Conservation (phyloP, 164 flowering plant species). For the Malania oleifera region DNA sequence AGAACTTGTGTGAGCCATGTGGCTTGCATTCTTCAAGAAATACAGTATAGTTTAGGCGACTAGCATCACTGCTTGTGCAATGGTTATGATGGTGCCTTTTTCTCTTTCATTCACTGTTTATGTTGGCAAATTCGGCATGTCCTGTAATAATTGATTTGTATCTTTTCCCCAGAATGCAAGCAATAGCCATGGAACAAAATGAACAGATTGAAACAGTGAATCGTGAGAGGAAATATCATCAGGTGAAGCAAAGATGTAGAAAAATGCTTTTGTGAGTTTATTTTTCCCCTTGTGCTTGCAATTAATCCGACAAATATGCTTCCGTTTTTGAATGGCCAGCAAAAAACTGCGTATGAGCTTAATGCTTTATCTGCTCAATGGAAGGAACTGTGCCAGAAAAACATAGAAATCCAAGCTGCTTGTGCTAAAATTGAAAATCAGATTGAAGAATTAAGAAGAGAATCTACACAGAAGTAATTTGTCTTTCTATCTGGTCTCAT, state of each 20-base stretch:
- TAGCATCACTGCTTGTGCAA: too few relatives aligned
- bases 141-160: not conserved
- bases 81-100: too few relatives aligned
- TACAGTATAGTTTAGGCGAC: too few relatives aligned
- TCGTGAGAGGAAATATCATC: slow-evolving; percentile 4
- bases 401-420: slow-evolving; percentile 3
- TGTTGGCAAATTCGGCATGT: too few relatives aligned
- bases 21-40: too few relatives aligned
- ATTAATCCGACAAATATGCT: too few relatives aligned
- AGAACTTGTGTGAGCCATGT: too few relatives aligned
- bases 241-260: not conserved
- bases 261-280: not conserved
- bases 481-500: too few relatives aligned
- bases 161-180: slow-evolving; percentile 8
- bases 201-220: slow-evolving; percentile 7
- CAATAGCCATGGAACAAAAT: not conserved
- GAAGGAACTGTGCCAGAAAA: slow-evolving; percentile 4
- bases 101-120: too few relatives aligned
- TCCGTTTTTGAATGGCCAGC: not conserved
- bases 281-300: not conserved
- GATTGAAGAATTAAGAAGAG: not conserved
- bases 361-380: slow-evolving; percentile 3
- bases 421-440: not conserved
- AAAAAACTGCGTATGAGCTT: not conserved
- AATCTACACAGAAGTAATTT: not conserved